phyloP scores from a whole-genome alignment of 2,329 filamentous ascomycete genomes.

The Calonectria montana region DNA sequence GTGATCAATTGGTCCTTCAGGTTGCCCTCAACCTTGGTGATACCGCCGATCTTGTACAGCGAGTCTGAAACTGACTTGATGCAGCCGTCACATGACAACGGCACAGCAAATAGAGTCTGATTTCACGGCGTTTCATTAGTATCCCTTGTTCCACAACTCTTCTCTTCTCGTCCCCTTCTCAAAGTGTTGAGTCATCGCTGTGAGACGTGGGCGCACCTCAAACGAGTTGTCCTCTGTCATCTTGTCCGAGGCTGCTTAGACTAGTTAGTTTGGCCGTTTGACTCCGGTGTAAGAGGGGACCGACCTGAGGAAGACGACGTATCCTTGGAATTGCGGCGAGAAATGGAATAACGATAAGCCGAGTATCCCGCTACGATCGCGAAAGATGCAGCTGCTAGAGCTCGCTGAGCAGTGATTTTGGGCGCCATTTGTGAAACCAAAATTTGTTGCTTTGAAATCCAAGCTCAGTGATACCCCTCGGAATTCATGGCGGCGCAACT shows the following conservation, averaged over 20 bases:
- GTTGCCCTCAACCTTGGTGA: constrained; percentile 85
- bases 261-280: constrained; percentile 33
- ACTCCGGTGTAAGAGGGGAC: constrained; percentile 41
- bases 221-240: constrained; percentile 60
- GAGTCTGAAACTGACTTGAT: constrained; percentile 86
- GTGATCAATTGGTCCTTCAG: constrained; percentile 85
- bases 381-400: constrained; percentile 44
- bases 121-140: constrained; percentile 51
- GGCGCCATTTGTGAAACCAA: constrained; percentile 41
- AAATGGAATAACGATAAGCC: constrained; percentile 42
- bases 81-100: constrained; percentile 90
- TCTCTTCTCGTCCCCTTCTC: constrained; percentile 40
- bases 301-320: constrained; percentile 36
- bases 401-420: constrained; percentile 40
- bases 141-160: constrained; percentile 29
- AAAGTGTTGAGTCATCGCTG: constrained; percentile 35
- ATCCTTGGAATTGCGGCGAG: constrained; percentile 33
- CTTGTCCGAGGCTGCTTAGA: constrained; percentile 40
- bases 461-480: constrained; percentile 39
- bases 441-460: constrained; percentile 49
- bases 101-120: constrained; percentile 94
- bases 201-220: constrained; percentile 52
- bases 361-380: constrained; percentile 44
- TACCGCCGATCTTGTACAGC: constrained; percentile 80
- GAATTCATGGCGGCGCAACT: constrained; percentile 28